Evolutionary conservation across 2,329 filamentous ascomycete genomes (phyloP).

Genomic region (Pseudogymnoascus sp.): DNA sequence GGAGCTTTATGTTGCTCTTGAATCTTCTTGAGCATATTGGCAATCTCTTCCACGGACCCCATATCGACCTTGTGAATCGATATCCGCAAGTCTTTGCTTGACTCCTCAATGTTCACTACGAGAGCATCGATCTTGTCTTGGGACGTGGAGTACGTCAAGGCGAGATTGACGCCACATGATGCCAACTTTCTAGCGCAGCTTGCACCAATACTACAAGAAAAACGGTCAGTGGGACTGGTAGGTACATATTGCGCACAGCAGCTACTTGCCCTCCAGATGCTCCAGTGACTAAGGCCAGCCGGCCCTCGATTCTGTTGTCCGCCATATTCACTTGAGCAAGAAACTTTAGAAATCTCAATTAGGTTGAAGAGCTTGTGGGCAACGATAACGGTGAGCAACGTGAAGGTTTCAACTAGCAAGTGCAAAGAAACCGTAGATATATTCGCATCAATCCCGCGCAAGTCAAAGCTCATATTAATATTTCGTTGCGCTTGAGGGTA

Average conservation of each 20-base stretch:
- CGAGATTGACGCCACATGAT: slow-evolving; percentile 42
- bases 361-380: too few species aligned
- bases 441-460: too few species aligned
- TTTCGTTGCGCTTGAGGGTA: too few species aligned
- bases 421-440: too few species aligned
- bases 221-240: neutral
- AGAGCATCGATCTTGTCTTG: slow-evolving; percentile 38
- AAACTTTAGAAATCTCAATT: too few species aligned
- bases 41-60: slow-evolving; percentile 42
- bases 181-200: slow-evolving; percentile 50
- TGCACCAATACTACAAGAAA: slow-evolving; percentile 44
- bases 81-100: slow-evolving; percentile 33
- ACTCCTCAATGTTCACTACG: slow-evolving; percentile 33
- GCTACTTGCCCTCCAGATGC: slow-evolving; percentile 48
- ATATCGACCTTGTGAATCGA: slow-evolving; percentile 52
- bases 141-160: slow-evolving; percentile 50
- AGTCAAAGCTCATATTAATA: too few species aligned
- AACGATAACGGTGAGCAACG: too few species aligned
- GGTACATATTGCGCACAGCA: neutral
- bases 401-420: too few species aligned
- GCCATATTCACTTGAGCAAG: neutral
- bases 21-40: slow-evolving; percentile 46
- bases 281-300: slow-evolving; percentile 50
- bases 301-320: slow-evolving; percentile 41
- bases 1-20: slow-evolving; percentile 42